A percentile compares a stretch with the other conserved stretches of the same genome.
These are phyloP conservation scores for Lepidium africanum DNA, from an alignment of 345 rosid genomes.

Conservation along the genomic window DNA sequence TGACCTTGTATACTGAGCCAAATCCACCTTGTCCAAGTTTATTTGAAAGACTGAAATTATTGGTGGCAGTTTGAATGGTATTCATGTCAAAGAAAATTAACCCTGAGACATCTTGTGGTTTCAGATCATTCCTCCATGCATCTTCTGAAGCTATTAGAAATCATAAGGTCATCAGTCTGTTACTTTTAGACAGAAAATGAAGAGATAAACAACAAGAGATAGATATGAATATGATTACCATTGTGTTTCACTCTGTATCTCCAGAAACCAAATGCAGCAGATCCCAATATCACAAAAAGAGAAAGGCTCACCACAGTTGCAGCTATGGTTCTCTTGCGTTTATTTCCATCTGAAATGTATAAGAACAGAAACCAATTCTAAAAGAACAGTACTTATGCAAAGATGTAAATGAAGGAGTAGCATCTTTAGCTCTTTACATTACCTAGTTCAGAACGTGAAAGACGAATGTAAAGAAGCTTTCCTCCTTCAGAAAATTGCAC, in stretches of 20 bases:
- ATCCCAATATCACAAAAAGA: neutral
- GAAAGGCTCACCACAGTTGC: neutral
- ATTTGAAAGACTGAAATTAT: neutral
- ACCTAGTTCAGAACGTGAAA: conserved; percentile 6
- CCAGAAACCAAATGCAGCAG: neutral
- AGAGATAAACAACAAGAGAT: neutral
- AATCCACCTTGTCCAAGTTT: conserved; percentile 20
- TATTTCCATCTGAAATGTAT: neutral
- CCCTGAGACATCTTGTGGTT: neutral
- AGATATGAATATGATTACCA: neutral
- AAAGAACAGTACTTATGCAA: neutral
- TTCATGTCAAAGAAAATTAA: neutral
- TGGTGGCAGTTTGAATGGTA: neutral
- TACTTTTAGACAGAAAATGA: neutral
- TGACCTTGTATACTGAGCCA: conserved; percentile 12
- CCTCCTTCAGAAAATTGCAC: neutral
- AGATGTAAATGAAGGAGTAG: neutral
- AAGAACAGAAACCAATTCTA: neutral
- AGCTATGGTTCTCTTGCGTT: neutral
- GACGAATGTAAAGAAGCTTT: neutral
- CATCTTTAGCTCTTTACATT: neutral
- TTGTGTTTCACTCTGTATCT: neutral
- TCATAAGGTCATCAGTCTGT: neutral
- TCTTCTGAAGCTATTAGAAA: too few relatives aligned
- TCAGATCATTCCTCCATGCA: neutral